Base-by-base conservation (phyloP, 768 basidiomycete genomes). In the Auriculariales sp. region DNA sequence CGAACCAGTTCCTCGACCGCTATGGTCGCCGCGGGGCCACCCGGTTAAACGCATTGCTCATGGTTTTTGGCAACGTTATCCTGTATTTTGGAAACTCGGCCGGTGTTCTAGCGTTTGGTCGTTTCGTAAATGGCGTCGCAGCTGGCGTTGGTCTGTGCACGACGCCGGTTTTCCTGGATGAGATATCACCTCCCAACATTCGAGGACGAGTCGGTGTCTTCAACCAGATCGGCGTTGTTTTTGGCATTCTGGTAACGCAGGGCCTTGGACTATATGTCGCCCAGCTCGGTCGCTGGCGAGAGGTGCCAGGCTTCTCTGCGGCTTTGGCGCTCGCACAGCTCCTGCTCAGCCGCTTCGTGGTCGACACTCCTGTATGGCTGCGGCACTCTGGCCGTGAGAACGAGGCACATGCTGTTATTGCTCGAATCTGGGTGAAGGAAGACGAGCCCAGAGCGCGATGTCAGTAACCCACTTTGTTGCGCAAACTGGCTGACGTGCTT, bases 241-340 rank as follows among this genome's bases (percentile, higher is more conserved):
- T 88, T 48, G 88, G 88, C 27, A 83, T 95, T 54, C 81, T 94
- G 72, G 61, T 78, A n/a, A 85, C 91, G 0, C 93, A 98, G 59
- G 64, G 71, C 3, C 68, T 88, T 53, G 90, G 89, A 3, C 68
- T 91, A 31, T 62, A 67, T 48, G 70, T 86, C 45, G 81, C 88
- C 14, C 79, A 79, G 9, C 83, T 83, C 1, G 69, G 68, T 15
- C 61, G 71, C 45, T 91, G 87, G 87, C 78, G 87, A 33, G 56
- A 73, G 35, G 85, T 90, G 19, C 70, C 86, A 19, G 61, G 79
- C 52, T 62, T 80, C 48, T 88, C 87, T 1, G 69, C 68, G 28
- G 65, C 59, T 1, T 55, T 83, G n/a, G 74, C 78, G 9, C 59
- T 71, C 5, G 51, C 68, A 2, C 87, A 90, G 56, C 65, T 80